Conservation (phyloP, 768 basidiomycete genomes). For the Calocybe gangraenosa region DNA sequence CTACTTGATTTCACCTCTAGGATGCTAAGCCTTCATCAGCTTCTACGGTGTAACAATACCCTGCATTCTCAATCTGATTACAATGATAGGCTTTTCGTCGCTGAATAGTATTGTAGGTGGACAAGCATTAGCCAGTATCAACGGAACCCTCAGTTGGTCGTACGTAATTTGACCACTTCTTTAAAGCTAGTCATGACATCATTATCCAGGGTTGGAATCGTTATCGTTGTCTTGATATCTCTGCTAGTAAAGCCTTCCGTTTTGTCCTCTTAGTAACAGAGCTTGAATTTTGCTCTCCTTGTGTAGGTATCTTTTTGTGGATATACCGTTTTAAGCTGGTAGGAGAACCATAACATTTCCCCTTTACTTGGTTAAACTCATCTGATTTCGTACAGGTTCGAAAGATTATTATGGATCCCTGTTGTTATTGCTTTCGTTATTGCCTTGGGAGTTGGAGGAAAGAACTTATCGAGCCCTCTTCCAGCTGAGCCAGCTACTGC, state of each 20-base stretch:
- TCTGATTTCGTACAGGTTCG: conserved; percentile 45
- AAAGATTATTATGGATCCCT: conserved; percentile 73
- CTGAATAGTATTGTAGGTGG: conserved; percentile 73
- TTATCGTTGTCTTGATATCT: conserved; percentile 67
- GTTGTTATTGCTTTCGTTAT: conserved; percentile 71
- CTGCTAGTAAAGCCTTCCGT: conserved; percentile 45
- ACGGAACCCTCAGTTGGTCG: conserved; percentile 40
- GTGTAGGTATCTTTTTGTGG: conserved; percentile 55
- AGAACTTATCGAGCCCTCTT: conserved; percentile 51
- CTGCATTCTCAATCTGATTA: conserved; percentile 58
- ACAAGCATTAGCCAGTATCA: conserved; percentile 40
- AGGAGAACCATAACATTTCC: background rate
- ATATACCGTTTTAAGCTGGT: conserved; percentile 44
- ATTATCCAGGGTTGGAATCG: conserved; percentile 65
- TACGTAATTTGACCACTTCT: conserved; percentile 18
- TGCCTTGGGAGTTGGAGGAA: conserved; percentile 68
- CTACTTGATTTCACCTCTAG: background rate
- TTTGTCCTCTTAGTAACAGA: conserved; percentile 22
- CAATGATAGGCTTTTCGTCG: conserved; percentile 66
- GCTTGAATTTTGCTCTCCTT: background rate
- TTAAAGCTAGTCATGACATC: background rate
- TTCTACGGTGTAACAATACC: conserved; percentile 62
- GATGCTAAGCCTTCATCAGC: conserved; percentile 26
- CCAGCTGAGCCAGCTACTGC: conserved; percentile 53
- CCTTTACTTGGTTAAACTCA: background rate